Percentiles rank a stretch among this genome's conserved stretches.
Evolutionary conservation across 192 early-diverging fungal species (phyloP).

Genomic region (Allomyces javanicus): DNA sequence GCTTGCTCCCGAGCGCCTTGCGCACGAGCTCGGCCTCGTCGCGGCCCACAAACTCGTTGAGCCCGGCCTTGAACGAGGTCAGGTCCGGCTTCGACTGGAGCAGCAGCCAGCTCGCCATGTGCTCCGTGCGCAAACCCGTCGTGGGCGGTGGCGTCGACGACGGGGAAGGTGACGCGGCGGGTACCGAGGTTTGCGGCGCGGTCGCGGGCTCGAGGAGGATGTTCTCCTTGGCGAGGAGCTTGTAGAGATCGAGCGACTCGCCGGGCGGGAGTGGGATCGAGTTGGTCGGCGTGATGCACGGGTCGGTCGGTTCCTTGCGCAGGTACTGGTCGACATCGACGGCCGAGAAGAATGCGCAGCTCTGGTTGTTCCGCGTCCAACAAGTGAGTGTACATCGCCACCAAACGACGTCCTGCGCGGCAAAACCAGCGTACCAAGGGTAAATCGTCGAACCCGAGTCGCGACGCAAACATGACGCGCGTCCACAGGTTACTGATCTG

Average conservation of each 20-base stretch:
- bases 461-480: conserved; percentile 63
- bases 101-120: too few species aligned
- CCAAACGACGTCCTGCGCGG: neutral
- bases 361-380: conserved; percentile 12
- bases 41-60: too few species aligned
- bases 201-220: too few species aligned
- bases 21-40: too few species aligned
- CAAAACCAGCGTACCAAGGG: conserved; percentile 34
- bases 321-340: conserved; percentile 83
- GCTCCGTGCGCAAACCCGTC: too few species aligned
- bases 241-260: conserved; percentile 19
- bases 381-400: neutral
- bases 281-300: conserved; percentile 73
- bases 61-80: too few species aligned
- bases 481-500: conserved; percentile 90
- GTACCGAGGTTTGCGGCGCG: too few species aligned
- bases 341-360: conserved; percentile 81
- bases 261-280: conserved; percentile 30
- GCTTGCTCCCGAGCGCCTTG: too few species aligned
- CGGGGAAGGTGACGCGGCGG: too few species aligned
- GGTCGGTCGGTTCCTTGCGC: conserved; percentile 75
- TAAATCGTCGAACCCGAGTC: conserved; percentile 66
- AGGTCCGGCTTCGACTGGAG: too few species aligned
- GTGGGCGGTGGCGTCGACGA: too few species aligned
- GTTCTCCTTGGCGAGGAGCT: conserved; percentile 10